Percentiles rank a stretch among this genome's conserved stretches.
Evolutionary conservation across 768 basidiomycete species (phyloP).

Genomic region (Sistotremastrum niveocremeum): DNA sequence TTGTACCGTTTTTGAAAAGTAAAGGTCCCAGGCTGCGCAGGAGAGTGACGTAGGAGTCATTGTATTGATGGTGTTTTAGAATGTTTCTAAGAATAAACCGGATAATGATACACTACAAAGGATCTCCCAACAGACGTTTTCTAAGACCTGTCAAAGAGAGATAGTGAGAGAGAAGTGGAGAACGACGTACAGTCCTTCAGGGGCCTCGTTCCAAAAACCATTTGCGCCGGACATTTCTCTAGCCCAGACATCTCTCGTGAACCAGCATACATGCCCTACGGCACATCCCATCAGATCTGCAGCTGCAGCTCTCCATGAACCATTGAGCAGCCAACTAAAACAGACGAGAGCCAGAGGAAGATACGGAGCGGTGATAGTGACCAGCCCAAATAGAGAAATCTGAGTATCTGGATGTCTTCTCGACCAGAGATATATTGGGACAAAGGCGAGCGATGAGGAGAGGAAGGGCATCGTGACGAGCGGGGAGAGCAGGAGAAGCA

Average conservation of each 20-base stretch:
- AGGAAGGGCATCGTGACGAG: constrained; percentile 88
- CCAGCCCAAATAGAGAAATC: constrained; percentile 89
- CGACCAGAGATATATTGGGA: constrained; percentile 96
- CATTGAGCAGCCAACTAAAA: constrained; percentile 73
- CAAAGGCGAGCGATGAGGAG: constrained; percentile 84
- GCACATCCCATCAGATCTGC: constrained; percentile 75
- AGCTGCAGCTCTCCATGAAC: constrained; percentile 72
- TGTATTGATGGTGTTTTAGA: too few relatives aligned
- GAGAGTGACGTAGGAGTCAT: too few relatives aligned
- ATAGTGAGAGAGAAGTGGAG: background rate
- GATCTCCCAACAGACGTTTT: constrained; percentile 54
- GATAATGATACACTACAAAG: constrained; percentile 8
- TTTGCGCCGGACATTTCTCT: constrained; percentile 73
- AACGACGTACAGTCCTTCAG: constrained; percentile 47
- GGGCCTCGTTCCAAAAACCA: constrained; percentile 60
- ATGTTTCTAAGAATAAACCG: too few relatives aligned
- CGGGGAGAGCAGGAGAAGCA: constrained; percentile 86
- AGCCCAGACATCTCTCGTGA: constrained; percentile 77
- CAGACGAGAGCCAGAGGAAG: constrained; percentile 84
- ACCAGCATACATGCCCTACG: constrained; percentile 80
- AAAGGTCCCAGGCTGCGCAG: too few relatives aligned
- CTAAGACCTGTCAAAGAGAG: constrained; percentile 21
- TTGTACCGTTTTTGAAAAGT: too few relatives aligned
- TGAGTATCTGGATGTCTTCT: constrained; percentile 86
- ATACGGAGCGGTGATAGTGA: constrained; percentile 93